Evolutionary conservation across 257 asterid species (phyloP), one percentile per base, ranked within the genome.

Genomic region (Schizonepeta tenuifolia): DNA sequence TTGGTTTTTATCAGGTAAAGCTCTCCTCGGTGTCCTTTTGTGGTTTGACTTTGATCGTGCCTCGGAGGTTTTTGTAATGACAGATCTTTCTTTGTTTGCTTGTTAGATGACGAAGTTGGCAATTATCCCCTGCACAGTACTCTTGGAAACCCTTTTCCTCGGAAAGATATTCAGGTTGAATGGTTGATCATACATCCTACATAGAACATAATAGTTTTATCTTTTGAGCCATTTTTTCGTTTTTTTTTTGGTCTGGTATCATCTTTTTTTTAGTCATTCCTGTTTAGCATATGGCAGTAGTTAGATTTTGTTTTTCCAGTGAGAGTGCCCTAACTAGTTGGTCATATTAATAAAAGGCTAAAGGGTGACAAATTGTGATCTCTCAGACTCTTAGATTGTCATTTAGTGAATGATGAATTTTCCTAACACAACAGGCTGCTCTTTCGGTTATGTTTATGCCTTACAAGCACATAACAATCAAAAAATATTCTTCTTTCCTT

Each of bases 41-140:
- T 55, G 53, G 73, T 66, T 43, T 28, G 26, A 44, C 51, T 49
- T 72, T 51, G 28, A 61, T 65, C 26, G 33, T 50, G 67, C 44
- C 38, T 70, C 31, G 35, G 11, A 22, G 68, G 56, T 75, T 70
- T 80, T 33, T 69, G 70, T 54, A 77, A 50, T 50, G 73, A 54
- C 43, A 22, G 33, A 70, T 79, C 46, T 61, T 38, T 56, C 53
- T 65, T 61, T 73, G 21, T 75, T 75, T 28, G 70, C 72, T 67
- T 70, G 59, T 58, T 80, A 88, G 98, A 90, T 90, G 96, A 92
- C 96, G 7, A 92, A 92, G 88, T 82, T 92, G 84, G 98, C 96
- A 35, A 92, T 92, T 74, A 92, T 92, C 79, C 98, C 98, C 43
- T 92, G 98, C 84, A 93, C 96, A 5, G 93, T 93, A 54, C 69